phyloP scores from a whole-genome alignment of 2,329 filamentous ascomycete genomes.

The Colletotrichum tanaceti region DNA sequence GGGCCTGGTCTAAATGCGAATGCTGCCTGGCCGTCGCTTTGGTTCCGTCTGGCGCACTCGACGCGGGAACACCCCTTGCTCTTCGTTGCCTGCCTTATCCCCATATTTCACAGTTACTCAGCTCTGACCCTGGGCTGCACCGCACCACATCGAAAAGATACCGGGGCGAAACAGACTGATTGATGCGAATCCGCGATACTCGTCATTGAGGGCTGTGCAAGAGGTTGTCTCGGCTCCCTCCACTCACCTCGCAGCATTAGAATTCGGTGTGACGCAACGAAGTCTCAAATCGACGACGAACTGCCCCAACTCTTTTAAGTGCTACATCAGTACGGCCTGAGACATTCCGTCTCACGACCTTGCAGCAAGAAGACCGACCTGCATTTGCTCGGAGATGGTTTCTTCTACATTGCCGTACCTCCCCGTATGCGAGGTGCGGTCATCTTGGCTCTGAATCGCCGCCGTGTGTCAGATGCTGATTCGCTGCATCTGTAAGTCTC shows the following conservation, averaged over 20 bases:
- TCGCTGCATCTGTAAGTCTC: conserved; percentile 31
- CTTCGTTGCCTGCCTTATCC: background rate
- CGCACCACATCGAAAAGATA: background rate
- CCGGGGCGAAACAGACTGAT: conserved; percentile 4
- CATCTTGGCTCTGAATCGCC: conserved; percentile 31
- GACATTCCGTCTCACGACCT: conserved; percentile 26
- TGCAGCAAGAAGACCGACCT: conserved; percentile 23
- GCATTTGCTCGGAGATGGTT: conserved; percentile 22
- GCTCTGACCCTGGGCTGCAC: background rate
- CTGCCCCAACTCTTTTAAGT: background rate
- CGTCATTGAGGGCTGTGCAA: conserved; percentile 16
- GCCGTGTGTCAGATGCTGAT: conserved; percentile 40
- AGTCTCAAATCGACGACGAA: conserved; percentile 1
- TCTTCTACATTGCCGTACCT: conserved; percentile 19
- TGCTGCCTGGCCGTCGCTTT: conserved; percentile 8
- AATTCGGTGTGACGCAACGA: conserved; percentile 18
- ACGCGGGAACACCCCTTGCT: conserved; percentile 13
- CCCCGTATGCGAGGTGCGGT: conserved; percentile 18
- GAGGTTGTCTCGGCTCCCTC: background rate
- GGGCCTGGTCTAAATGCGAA: background rate
- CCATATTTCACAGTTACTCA: background rate
- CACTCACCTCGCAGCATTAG: conserved; percentile 4
- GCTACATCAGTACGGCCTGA: conserved; percentile 18
- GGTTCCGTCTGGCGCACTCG: conserved; percentile 7
- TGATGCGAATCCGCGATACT: background rate